phyloP scores from a whole-genome alignment of 164 flowering plant genomes.

The Berberis thunbergii region DNA sequence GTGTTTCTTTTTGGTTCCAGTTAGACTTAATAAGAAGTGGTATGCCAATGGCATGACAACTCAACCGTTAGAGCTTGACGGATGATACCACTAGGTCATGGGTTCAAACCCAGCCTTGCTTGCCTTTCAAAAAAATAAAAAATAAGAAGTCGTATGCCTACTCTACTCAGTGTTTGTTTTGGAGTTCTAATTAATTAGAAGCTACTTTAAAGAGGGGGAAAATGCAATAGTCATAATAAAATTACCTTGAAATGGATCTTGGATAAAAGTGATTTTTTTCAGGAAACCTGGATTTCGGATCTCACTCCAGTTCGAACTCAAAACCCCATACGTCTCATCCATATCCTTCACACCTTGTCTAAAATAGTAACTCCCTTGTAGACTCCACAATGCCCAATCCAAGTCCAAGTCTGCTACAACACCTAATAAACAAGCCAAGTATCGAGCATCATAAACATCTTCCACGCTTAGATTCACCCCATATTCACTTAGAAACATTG shows the following conservation, averaged over 20 bases:
- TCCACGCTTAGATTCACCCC: constrained; percentile 61
- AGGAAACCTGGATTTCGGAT: constrained; percentile 43
- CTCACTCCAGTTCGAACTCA: constrained; percentile 45
- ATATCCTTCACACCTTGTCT: constrained; percentile 50
- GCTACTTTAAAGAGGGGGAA: too few species aligned
- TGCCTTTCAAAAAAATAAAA: too few species aligned
- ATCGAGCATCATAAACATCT: constrained; percentile 66
- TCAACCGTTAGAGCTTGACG: too few species aligned
- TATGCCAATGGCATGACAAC: too few species aligned
- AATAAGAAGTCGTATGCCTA: too few species aligned
- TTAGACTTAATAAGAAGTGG: too few species aligned
- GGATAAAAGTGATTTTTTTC: constrained; percentile 23
- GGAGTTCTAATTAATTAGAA: too few species aligned
- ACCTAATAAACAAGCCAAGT: constrained; percentile 56
- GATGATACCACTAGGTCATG: too few species aligned
- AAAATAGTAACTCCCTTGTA: constrained; percentile 65
- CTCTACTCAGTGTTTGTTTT: too few species aligned
- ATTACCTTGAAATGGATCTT: constrained; percentile 45
- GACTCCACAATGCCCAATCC: constrained; percentile 78
- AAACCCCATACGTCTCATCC: constrained; percentile 55
- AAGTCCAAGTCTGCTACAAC: constrained; percentile 60
- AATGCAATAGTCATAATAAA: neutral
- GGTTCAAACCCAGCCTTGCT: too few species aligned
- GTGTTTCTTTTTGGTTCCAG: too few species aligned
- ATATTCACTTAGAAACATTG: constrained; percentile 73